Percentiles rank a stretch among this genome's conserved stretches.
phyloP scores from a whole-genome alignment of 345 rosid genomes.

The Camelina neglecta region DNA sequence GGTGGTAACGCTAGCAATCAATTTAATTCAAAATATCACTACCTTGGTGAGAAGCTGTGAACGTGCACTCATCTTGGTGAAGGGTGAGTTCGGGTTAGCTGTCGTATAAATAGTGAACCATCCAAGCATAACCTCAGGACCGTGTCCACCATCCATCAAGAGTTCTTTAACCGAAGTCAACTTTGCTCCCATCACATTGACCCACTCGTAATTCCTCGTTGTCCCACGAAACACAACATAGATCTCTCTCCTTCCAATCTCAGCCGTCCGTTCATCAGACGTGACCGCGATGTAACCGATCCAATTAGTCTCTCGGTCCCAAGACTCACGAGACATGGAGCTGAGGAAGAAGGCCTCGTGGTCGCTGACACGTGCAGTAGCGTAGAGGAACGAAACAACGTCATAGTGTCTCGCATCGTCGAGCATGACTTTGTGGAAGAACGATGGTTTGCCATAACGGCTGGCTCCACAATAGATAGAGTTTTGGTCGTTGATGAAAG shows the following conservation, averaged over 20 bases:
- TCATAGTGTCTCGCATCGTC: conserved; percentile 56
- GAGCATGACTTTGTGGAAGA: conserved; percentile 72
- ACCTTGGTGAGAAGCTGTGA: conserved; percentile 56
- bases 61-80: conserved; percentile 65
- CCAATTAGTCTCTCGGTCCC: conserved; percentile 98
- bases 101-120: conserved; percentile 79
- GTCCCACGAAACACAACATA: conserved; percentile 83
- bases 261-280: conserved; percentile 53
- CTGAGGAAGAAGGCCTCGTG: conserved; percentile 68
- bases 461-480: conserved; percentile 79
- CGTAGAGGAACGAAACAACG: conserved; percentile 70
- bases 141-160: conserved; percentile 36
- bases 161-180: conserved; percentile 48
- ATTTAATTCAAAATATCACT: neutral
- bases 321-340: conserved; percentile 71
- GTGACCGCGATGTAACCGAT: conserved; percentile 79
- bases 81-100: conserved; percentile 58
- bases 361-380: conserved; percentile 67
- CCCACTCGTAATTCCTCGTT: conserved; percentile 82
- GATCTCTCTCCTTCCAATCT: conserved; percentile 74
- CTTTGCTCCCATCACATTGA: conserved; percentile 65
- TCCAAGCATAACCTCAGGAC: conserved; percentile 80
- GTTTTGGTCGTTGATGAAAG: conserved; percentile 82
- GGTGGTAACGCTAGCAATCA: neutral
- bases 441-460: conserved; percentile 69